Conservation (phyloP, 805 yeast species). For the Lipomyces starkeyi region DNA sequence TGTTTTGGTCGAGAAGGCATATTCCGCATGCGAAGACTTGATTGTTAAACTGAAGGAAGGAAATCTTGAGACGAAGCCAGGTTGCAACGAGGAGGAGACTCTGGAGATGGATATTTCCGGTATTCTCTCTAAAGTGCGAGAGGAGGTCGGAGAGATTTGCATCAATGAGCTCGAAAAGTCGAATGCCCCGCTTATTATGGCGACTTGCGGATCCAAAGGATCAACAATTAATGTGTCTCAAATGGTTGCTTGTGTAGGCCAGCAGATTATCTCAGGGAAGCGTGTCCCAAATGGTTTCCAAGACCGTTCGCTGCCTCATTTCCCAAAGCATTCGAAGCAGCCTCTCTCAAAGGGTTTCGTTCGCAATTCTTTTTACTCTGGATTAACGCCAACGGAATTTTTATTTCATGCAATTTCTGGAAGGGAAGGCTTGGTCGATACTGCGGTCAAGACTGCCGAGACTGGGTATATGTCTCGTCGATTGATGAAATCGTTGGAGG, state of each 20-base stretch:
- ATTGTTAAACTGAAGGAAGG: conserved; percentile 81
- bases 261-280: conserved; percentile 96
- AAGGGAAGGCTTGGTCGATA: conserved; percentile 98
- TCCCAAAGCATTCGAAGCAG: conserved; percentile 91
- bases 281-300: conserved; percentile 99
- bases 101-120: conserved; percentile 98
- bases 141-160: conserved; percentile 98
- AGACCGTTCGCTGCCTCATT: conserved; percentile 97
- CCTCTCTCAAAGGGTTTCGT: conserved; percentile 99
- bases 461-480: conserved; percentile 99
- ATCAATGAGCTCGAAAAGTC: conserved; percentile 85
- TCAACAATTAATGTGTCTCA: conserved; percentile 97
- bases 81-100: conserved; percentile 98
- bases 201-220: conserved; percentile 99
- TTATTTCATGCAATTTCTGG: conserved; percentile 99
- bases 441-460: conserved; percentile 99
- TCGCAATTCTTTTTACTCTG: conserved; percentile 91
- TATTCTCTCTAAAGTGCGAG: conserved; percentile 92
- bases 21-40: conserved; percentile 86
- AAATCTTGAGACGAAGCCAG: conserved; percentile 95
- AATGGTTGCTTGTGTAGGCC: conserved; percentile 99
- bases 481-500: conserved; percentile 96
- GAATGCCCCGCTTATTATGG: conserved; percentile 98
- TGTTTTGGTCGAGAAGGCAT: conserved; percentile 86
- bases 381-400: conserved; percentile 95